Percentiles rank a stretch among this genome's conserved stretches.
These are phyloP conservation scores for Phyllosticta citrichinensis DNA, from an alignment of 2,329 filamentous ascomycete species.

Conservation along the genomic window DNA sequence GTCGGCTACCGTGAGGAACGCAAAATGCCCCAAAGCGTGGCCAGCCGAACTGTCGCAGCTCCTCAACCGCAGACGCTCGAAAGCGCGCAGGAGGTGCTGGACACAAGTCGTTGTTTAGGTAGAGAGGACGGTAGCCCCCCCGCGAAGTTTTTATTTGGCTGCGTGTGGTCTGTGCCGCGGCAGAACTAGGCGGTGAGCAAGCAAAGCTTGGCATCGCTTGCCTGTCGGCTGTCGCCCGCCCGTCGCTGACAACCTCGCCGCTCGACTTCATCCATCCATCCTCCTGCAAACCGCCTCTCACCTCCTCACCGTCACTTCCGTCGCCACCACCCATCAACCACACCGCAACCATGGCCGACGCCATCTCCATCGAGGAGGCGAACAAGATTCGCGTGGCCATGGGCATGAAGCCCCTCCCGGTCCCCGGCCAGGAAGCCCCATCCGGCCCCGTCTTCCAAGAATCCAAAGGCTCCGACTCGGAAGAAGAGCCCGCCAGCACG, in stretches of 20 bases:
- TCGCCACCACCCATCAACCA: neutral
- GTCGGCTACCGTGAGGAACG: conserved; percentile 74
- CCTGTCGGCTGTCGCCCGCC: neutral
- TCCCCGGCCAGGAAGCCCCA: conserved; percentile 53
- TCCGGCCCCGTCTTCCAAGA: conserved; percentile 48
- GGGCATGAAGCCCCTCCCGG: conserved; percentile 81
- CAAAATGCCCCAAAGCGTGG: conserved; percentile 69
- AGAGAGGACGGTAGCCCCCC: conserved; percentile 30
- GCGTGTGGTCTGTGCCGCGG: conserved; percentile 16
- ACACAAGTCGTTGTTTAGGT: conserved; percentile 69
- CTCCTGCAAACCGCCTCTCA: neutral
- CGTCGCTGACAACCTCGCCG: neutral
- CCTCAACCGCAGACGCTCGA: conserved; percentile 52
- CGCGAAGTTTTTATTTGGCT: conserved; percentile 29
- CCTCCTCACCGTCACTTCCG: conserved; percentile 3
- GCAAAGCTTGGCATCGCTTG: conserved; percentile 3
- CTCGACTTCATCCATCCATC: neutral
- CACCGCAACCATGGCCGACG: conserved; percentile 13
- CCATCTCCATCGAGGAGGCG: conserved; percentile 65
- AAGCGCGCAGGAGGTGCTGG: conserved; percentile 58
- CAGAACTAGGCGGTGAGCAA: conserved; percentile 7
- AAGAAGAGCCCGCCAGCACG: conserved; percentile 69
- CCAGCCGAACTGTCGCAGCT: conserved; percentile 72
- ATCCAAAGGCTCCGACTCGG: conserved; percentile 37
- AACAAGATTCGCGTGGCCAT: conserved; percentile 85